Evolutionary conservation across 805 yeast species (phyloP), one percentile per base, ranked within the genome.

Genomic region (Priceomyces castillae): DNA sequence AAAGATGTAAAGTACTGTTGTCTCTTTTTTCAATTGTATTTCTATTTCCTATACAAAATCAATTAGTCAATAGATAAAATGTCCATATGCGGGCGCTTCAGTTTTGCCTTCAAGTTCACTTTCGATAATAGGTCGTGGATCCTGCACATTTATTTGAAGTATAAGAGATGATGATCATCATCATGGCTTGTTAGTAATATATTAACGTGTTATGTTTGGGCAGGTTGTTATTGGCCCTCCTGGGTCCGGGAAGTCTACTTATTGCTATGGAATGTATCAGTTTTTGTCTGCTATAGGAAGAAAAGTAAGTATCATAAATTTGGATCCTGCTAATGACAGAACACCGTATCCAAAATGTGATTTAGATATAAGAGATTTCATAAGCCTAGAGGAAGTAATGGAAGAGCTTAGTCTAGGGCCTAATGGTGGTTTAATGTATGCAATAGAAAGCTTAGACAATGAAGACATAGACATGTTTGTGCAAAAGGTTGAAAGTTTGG

Each of bases 191-290:
- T 28, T 28, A 28, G 15, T 28, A 6, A 5, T 28, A 28, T n/a
- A 6, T 11, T n/a, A 9, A 11, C 15, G 7, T 28, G 9, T 14
- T 11, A 71, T 71, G 76, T 86, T 86, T 63, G 97, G 95, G 3
- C 97, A 94, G 65, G 79, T 94, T 7, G 90, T 92, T 7, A 89
- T 94, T 30, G 99, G 99, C 0, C 98, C 99, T 0, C 99, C 99
- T 0, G 99, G 99, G 1, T 78, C 96, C 0, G 99, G 99, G 1
- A 94, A 94, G 58, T 87, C 97, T 0, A 95, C 99, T 0, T 94
- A 88, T 61, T 90, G 97, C 62, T 73, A 82, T 61, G 99, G 99
- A 34, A 81, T 92, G 81, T 78, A 78, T 50, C 98, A 94, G 69
- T 94, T 94, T 63, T 75, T 92, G 54, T 84, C 86, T 46, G 96